phyloP scores from a whole-genome alignment of 164 flowering plant genomes.

The Sextonia rubra region DNA sequence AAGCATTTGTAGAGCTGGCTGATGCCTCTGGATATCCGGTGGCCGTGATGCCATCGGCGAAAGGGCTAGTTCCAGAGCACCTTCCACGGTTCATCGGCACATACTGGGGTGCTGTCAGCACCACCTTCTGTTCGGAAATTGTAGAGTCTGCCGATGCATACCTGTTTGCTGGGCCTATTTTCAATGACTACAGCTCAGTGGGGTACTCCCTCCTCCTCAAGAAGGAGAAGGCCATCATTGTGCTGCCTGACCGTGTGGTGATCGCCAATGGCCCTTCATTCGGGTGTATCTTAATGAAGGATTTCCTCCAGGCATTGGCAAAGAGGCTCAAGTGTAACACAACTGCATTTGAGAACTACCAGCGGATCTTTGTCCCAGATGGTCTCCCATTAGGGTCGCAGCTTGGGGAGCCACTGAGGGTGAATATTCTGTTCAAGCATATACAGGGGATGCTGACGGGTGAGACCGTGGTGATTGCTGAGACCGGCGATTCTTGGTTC shows the following conservation, averaged over 20 bases:
- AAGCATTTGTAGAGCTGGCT: constrained; percentile 64
- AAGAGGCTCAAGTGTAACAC: constrained; percentile 50
- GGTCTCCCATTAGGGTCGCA: constrained; percentile 44
- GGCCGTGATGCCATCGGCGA: constrained; percentile 77
- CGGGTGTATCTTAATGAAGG: constrained; percentile 76
- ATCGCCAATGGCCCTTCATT: constrained; percentile 65
- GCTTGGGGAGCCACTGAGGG: constrained; percentile 62
- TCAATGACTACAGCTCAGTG: constrained; percentile 82
- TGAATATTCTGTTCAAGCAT: constrained; percentile 72
- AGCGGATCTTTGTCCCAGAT: constrained; percentile 60
- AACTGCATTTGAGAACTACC: constrained; percentile 63
- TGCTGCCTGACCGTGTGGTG: constrained; percentile 72
- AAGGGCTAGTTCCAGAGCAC: constrained; percentile 47
- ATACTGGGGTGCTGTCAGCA: constrained; percentile 85
- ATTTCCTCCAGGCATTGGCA: constrained; percentile 52
- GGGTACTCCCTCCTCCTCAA: constrained; percentile 80
- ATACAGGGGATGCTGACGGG: constrained; percentile 63
- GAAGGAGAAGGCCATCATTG: constrained; percentile 75
- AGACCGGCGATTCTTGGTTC: constrained; percentile 90
- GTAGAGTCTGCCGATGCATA: constrained; percentile 89
- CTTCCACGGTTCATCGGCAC: constrained; percentile 33
- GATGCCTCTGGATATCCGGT: constrained; percentile 67
- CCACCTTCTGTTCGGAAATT: constrained; percentile 72
- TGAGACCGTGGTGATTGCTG: constrained; percentile 68
- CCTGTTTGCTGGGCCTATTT: constrained; percentile 77